phyloP scores from a whole-genome alignment of 1,139 yeast species.

The Sugiyamaella paludigena region DNA sequence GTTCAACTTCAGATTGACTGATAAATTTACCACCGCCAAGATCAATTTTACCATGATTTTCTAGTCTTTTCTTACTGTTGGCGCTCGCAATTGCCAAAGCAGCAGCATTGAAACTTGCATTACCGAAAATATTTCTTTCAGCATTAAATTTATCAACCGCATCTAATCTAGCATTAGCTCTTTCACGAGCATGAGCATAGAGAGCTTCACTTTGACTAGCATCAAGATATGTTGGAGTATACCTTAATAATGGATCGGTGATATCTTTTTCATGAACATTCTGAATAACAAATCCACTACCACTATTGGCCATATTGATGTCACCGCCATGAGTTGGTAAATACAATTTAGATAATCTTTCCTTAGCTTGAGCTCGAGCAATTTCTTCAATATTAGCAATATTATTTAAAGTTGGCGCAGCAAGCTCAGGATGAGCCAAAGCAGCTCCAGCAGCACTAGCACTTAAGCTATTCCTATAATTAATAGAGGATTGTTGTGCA shows the following conservation, averaged over 20 bases:
- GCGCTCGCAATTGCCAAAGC: constrained; percentile 63
- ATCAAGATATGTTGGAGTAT: constrained; percentile 25
- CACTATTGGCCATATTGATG: constrained; percentile 30
- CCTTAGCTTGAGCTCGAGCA: constrained; percentile 38
- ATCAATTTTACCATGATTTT: constrained; percentile 57
- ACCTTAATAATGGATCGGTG: constrained; percentile 23
- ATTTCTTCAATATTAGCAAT: constrained; percentile 31
- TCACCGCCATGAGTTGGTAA: constrained; percentile 29
- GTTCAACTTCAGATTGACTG: constrained; percentile 71
- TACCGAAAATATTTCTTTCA: constrained; percentile 37
- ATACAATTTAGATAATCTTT: constrained; percentile 33
- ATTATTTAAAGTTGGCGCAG: constrained; percentile 17
- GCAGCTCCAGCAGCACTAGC: constrained; percentile 14
- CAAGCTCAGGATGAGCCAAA: constrained; percentile 11
- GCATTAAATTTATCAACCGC: constrained; percentile 42
- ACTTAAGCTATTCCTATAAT: not conserved
- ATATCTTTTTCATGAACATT: constrained; percentile 20
- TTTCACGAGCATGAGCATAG: constrained; percentile 38
- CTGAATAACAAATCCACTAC: constrained; percentile 23
- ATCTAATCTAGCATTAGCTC: constrained; percentile 35
- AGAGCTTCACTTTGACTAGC: constrained; percentile 23
- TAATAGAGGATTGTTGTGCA: not conserved
- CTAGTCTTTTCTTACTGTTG: constrained; percentile 55
- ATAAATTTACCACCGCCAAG: constrained; percentile 88
- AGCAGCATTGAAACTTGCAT: constrained; percentile 41